phyloP scores from a whole-genome alignment of 2,329 filamentous ascomycete species.

The Neofusicoccum kwambonambiense region DNA sequence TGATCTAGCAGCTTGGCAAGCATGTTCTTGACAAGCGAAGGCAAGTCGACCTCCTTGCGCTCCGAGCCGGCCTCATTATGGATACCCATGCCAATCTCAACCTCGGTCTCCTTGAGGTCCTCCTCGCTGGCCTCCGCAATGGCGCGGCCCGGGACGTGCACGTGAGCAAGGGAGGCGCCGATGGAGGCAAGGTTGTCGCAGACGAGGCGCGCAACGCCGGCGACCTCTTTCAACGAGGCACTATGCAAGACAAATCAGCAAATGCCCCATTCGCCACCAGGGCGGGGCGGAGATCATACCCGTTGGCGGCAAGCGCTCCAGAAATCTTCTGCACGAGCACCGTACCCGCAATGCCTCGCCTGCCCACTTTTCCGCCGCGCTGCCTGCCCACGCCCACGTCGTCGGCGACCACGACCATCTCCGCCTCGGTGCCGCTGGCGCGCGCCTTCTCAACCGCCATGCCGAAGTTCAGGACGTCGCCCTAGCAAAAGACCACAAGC shows the following conservation, averaged over 20 bases:
- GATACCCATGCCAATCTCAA: conserved; percentile 72
- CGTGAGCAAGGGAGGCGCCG: conserved; percentile 81
- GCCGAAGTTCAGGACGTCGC: conserved; percentile 78
- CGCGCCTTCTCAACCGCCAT: conserved; percentile 91
- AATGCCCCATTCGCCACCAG: neutral
- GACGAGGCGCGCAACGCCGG: conserved; percentile 67
- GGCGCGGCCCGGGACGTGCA: conserved; percentile 84
- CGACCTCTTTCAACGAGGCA: conserved; percentile 65
- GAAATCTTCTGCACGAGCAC: conserved; percentile 89
- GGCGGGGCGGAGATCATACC: conserved; percentile 42
- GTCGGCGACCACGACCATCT: conserved; percentile 90
- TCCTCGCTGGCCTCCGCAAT: conserved; percentile 53
- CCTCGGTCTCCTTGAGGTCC: conserved; percentile 59
- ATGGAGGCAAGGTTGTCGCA: conserved; percentile 80
- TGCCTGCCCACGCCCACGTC: conserved; percentile 84
- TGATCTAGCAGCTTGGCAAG: conserved; percentile 58
- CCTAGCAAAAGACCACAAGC: conserved; percentile 21
- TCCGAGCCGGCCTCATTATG: conserved; percentile 51
- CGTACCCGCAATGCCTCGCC: conserved; percentile 87
- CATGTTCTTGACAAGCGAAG: conserved; percentile 56
- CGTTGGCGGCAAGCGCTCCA: conserved; percentile 75
- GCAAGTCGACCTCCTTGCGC: conserved; percentile 42
- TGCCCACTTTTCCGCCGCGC: conserved; percentile 85
- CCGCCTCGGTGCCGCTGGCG: conserved; percentile 71
- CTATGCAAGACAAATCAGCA: conserved; percentile 25